Evolutionary conservation across 176 grass and related monocot genomes (phyloP), one percentile per base, ranked within the genome.

Genomic region (Phoenix dactylifera): DNA sequence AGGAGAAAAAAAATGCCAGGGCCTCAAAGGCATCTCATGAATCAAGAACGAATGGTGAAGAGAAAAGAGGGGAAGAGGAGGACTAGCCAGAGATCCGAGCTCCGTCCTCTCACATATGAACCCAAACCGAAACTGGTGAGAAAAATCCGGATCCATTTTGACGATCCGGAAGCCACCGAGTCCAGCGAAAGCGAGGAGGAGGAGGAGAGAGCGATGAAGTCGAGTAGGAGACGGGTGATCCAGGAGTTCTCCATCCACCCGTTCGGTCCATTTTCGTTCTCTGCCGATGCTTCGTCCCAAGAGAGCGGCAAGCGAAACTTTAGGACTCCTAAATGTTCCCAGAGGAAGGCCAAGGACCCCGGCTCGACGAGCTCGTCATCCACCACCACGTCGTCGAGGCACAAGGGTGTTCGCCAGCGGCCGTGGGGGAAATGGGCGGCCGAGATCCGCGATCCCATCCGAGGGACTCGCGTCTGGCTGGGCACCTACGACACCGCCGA

Each of bases 371-470:
- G 20, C 5, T 25, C 22, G 18, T 71, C 30, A 9, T 44, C 51
- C 30, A 18, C 51, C 26, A 32, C 17, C 6, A 62, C 65, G 0
- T 55, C 64, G 0, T 65, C 65, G 57, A 72, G 48, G 69, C 80
- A 83, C 63, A 87, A 84, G 23, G 90, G 86, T 0, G 86, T 95
- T 23, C 76, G 90, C 28, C 90, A 79, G 24, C 79, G 86, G 14
- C 89, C 86, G 76, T 95, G 90, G 90, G 90, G 90, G 55, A 95
- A 86, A 17, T 95, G 90, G 90, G 90, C 90, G 2, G 82, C 90
- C 0, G 90, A 95, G 79, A 95, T 95, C 70, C 90, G 90, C 70
- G 85, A 95, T 82, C 86, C 86, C 0, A 86, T 86, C 69, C 77
- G 72, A 24, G 79, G 86, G 54, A 72, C 73, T 26, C 88, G 90